A percentile compares a stretch with the other conserved stretches of the same genome.
Conservation (phyloP, 1,284 basidiomycete species). For the Sporisorium sorghi region DNA sequence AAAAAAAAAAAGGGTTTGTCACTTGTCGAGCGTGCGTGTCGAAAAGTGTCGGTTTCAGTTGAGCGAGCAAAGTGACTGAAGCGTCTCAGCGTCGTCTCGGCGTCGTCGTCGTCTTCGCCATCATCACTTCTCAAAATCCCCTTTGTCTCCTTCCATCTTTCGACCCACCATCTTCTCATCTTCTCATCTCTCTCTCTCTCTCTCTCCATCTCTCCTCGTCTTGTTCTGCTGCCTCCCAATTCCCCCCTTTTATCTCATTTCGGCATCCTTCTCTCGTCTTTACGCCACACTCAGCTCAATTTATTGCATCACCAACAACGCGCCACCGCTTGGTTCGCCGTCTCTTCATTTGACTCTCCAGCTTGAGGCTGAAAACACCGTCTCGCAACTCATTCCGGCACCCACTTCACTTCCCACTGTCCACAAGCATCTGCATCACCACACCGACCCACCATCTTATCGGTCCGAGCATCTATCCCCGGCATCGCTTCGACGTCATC, state of each 20-base stretch:
- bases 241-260: neutral
- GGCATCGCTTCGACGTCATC: slow-evolving; percentile 22
- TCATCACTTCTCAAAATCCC: neutral
- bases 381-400: neutral
- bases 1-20: neutral
- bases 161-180: neutral
- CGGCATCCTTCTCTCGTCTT: slow-evolving; percentile 3
- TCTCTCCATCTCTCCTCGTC: slow-evolving; percentile 3
- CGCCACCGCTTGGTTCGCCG: slow-evolving; percentile 36
- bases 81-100: neutral
- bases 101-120: neutral
- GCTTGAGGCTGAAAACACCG: slow-evolving; percentile 8
- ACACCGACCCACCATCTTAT: neutral
- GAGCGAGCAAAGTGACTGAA: neutral
- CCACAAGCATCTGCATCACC: slow-evolving; percentile 8
- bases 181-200: slow-evolving; percentile 2
- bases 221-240: neutral
- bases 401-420: too few species aligned
- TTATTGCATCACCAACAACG: slow-evolving; percentile 19
- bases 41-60: neutral
- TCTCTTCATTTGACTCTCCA: slow-evolving; percentile 25
- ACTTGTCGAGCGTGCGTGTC: neutral
- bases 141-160: neutral
- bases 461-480: slow-evolving; percentile 8
- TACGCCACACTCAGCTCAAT: neutral